phyloP scores from a whole-genome alignment of 768 basidiomycete genomes.

The Mycena chlorophos region DNA sequence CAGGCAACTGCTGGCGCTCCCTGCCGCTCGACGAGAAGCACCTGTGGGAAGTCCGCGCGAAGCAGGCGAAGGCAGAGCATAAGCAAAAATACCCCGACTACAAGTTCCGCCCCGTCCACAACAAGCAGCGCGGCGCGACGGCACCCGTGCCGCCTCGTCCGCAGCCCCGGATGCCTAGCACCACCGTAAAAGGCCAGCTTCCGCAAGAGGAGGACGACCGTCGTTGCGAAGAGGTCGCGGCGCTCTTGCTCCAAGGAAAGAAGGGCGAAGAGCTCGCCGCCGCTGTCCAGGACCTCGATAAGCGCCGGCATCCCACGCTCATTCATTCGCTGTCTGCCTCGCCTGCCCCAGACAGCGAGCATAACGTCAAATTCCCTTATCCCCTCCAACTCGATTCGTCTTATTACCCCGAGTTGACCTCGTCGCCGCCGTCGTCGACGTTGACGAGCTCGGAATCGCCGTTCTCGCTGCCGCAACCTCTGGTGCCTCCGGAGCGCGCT shows the following conservation, averaged over 20 bases:
- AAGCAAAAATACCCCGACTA: slow-evolving; percentile 69
- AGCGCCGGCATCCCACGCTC: slow-evolving; percentile 24
- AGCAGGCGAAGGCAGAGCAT: slow-evolving; percentile 73
- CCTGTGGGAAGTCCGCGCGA: slow-evolving; percentile 72
- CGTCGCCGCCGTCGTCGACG: slow-evolving; percentile 17
- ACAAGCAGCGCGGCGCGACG: slow-evolving; percentile 32
- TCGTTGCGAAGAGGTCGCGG: slow-evolving; percentile 68
- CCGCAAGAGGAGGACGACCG: slow-evolving; percentile 57
- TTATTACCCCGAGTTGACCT: slow-evolving; percentile 13
- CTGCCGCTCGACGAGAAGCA: slow-evolving; percentile 71
- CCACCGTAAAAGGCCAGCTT: slow-evolving; percentile 30
- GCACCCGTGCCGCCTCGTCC: background rate
- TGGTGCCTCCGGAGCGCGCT: slow-evolving; percentile 7
- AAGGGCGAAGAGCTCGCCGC: slow-evolving; percentile 68
- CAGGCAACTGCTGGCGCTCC: slow-evolving; percentile 74
- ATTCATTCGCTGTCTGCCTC: slow-evolving; percentile 8
- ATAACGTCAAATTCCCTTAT: slow-evolving; percentile 16
- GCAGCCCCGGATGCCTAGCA: slow-evolving; percentile 37
- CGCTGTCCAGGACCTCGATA: slow-evolving; percentile 57
- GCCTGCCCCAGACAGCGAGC: slow-evolving; percentile 9
- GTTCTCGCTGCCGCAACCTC: slow-evolving; percentile 18
- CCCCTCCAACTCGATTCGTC: slow-evolving; percentile 21
- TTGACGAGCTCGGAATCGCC: slow-evolving; percentile 21
- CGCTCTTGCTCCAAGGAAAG: slow-evolving; percentile 64
- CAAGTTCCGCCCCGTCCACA: slow-evolving; percentile 55